phyloP scores from a whole-genome alignment of 441 rosid genomes.

The Breynia disticha region DNA sequence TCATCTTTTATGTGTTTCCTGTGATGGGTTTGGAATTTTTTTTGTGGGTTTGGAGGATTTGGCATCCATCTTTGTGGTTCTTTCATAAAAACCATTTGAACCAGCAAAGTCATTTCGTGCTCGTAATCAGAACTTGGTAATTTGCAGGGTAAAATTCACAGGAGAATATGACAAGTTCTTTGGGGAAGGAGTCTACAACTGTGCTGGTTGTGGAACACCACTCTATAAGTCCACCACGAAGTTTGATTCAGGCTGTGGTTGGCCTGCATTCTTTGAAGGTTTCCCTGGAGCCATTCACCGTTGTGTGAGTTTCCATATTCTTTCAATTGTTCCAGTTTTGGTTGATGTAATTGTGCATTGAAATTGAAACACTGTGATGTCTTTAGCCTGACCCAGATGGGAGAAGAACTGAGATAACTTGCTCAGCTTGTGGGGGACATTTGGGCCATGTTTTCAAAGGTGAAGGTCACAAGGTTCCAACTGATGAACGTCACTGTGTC shows the following conservation, averaged over 20 bases:
- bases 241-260: slow-evolving; percentile 74
- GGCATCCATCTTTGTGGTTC: too few relatives aligned
- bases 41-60: too few relatives aligned
- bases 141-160: slow-evolving; percentile 1
- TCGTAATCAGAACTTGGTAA: too few relatives aligned
- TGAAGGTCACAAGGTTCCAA: slow-evolving; percentile 73
- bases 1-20: neutral
- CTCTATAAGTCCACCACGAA: slow-evolving; percentile 55
- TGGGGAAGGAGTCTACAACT: slow-evolving; percentile 43
- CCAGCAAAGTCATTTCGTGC: too few relatives aligned
- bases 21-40: too few relatives aligned
- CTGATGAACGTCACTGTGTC: slow-evolving; percentile 73
- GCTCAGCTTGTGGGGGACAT: slow-evolving; percentile 91
- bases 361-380: neutral
- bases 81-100: too few relatives aligned
- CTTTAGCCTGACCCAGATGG: slow-evolving; percentile 84
- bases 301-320: slow-evolving; percentile 26
- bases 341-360: neutral
- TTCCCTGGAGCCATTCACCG: slow-evolving; percentile 55
- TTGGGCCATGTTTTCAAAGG: slow-evolving; percentile 87
- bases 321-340: neutral
- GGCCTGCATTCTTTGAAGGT: slow-evolving; percentile 79
- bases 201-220: slow-evolving; percentile 55
- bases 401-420: slow-evolving; percentile 65
- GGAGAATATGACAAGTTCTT: slow-evolving; percentile 39